Evolutionary conservation across 2,329 filamentous ascomycete species (phyloP).

Genomic region (Canariomyces notabilis): DNA sequence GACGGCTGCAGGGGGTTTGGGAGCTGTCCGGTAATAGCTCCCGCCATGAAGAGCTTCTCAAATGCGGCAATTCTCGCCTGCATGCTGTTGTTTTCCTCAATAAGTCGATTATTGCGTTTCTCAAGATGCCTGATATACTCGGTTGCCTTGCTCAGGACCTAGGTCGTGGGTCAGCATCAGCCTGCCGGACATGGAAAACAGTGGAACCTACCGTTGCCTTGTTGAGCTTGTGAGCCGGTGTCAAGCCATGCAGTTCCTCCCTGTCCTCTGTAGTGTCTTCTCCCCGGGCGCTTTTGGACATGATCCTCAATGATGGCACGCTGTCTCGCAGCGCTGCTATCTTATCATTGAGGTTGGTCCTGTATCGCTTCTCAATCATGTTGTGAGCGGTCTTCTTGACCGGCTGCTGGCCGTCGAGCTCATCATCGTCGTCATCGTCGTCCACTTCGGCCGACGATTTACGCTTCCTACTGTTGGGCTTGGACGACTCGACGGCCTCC

Average conservation of each 20-base stretch:
- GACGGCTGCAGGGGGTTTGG: slow-evolving; percentile 49
- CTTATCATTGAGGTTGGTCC: slow-evolving; percentile 95
- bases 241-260: slow-evolving; percentile 75
- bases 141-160: slow-evolving; percentile 86
- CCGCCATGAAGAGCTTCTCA: slow-evolving; percentile 73
- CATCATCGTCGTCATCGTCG: slow-evolving; percentile 55
- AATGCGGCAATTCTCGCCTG: slow-evolving; percentile 72
- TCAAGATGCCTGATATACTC: slow-evolving; percentile 94
- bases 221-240: slow-evolving; percentile 89
- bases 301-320: slow-evolving; percentile 82
- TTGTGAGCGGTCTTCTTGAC: slow-evolving; percentile 94
- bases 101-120: slow-evolving; percentile 76
- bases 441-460: slow-evolving; percentile 59
- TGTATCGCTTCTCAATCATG: slow-evolving; percentile 96
- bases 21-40: slow-evolving; percentile 62
- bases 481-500: slow-evolving; percentile 45
- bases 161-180: slow-evolving; percentile 19
- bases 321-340: slow-evolving; percentile 88
- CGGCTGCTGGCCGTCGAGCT: slow-evolving; percentile 50
- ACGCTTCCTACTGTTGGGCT: slow-evolving; percentile 54
- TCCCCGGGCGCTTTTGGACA: slow-evolving; percentile 65
- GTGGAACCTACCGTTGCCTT: slow-evolving; percentile 72
- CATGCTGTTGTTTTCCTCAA: slow-evolving; percentile 75
- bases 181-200: background rate
- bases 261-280: slow-evolving; percentile 69